Percentiles rank a stretch among this genome's conserved stretches.
phyloP scores from a whole-genome alignment of 2,329 filamentous ascomycete species.

The Calonectria leucothoes region DNA sequence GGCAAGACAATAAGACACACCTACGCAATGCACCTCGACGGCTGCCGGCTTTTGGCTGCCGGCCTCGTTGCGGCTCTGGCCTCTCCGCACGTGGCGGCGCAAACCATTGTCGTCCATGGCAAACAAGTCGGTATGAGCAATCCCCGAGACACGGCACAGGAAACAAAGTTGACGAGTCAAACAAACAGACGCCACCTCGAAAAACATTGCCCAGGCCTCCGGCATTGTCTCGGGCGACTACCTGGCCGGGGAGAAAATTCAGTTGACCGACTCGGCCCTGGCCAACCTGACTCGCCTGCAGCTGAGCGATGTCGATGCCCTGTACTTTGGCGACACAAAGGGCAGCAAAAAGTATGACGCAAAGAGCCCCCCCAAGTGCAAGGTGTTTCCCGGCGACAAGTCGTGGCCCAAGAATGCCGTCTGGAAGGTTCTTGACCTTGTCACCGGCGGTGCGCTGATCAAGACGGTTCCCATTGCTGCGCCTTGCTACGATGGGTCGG shows the following conservation, averaged over 20 bases:
- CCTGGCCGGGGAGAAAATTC: slow-evolving; percentile 30
- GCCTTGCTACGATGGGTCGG: slow-evolving; percentile 43
- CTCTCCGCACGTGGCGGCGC: slow-evolving; percentile 12
- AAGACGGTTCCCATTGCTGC: slow-evolving; percentile 48
- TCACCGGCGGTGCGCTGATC: slow-evolving; percentile 47
- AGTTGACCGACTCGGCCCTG: slow-evolving; percentile 27
- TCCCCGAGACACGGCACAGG: neutral
- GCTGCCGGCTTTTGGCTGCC: slow-evolving; percentile 12
- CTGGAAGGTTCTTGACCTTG: slow-evolving; percentile 50
- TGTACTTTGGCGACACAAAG: slow-evolving; percentile 24
- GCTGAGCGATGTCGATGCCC: slow-evolving; percentile 12
- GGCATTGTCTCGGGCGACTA: slow-evolving; percentile 28
- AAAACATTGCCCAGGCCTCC: slow-evolving; percentile 15
- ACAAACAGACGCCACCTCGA: slow-evolving; percentile 22
- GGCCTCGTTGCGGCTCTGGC: slow-evolving; percentile 16
- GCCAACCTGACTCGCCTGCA: slow-evolving; percentile 26
- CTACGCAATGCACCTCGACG: slow-evolving; percentile 28
- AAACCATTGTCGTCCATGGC: slow-evolving; percentile 30
- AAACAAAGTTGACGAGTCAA: neutral
- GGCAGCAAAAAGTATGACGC: neutral
- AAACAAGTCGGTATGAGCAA: slow-evolving; percentile 27
- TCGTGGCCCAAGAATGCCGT: slow-evolving; percentile 42
- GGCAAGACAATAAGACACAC: neutral
- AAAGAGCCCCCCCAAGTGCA: slow-evolving; percentile 36
- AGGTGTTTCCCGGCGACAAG: slow-evolving; percentile 47